phyloP scores from a whole-genome alignment of 2,329 filamentous ascomycete species.

The Botrytis deweyae region DNA sequence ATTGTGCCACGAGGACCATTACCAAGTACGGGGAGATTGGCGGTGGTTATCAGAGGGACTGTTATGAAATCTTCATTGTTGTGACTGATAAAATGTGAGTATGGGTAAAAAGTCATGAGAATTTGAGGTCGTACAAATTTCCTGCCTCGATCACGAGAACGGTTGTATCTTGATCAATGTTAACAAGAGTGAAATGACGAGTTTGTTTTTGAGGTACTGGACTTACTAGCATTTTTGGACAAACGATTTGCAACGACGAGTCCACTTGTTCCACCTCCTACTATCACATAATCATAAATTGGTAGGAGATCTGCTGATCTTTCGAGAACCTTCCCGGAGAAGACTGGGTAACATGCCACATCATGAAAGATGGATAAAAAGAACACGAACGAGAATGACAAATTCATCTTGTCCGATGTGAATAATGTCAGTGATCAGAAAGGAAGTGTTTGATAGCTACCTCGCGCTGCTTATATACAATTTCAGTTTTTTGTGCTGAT shows the following conservation, averaged over 20 bases:
- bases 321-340: not conserved
- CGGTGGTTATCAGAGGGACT: slow-evolving; percentile 11
- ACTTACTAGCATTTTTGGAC: slow-evolving; percentile 1
- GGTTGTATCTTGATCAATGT: not conserved
- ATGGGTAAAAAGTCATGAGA: not conserved
- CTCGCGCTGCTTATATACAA: not conserved
- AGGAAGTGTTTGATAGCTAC: not conserved
- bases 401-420: not conserved
- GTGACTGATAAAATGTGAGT: not conserved
- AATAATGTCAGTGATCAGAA: not conserved
- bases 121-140: not conserved
- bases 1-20: slow-evolving; percentile 31
- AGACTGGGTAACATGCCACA: not conserved
- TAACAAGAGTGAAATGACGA: not conserved
- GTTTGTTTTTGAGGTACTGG: not conserved
- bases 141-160: slow-evolving; percentile 21
- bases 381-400: not conserved
- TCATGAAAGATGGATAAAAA: not conserved
- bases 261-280: slow-evolving; percentile 20
- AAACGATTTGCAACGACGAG: slow-evolving; percentile 18
- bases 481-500: not conserved
- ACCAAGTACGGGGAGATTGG: slow-evolving; percentile 1
- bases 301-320: slow-evolving; percentile 1
- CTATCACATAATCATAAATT: slow-evolving; percentile 22
- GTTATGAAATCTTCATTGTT: slow-evolving; percentile 19